phyloP scores from a whole-genome alignment of 345 rosid species.

The Boechera retrofracta region DNA sequence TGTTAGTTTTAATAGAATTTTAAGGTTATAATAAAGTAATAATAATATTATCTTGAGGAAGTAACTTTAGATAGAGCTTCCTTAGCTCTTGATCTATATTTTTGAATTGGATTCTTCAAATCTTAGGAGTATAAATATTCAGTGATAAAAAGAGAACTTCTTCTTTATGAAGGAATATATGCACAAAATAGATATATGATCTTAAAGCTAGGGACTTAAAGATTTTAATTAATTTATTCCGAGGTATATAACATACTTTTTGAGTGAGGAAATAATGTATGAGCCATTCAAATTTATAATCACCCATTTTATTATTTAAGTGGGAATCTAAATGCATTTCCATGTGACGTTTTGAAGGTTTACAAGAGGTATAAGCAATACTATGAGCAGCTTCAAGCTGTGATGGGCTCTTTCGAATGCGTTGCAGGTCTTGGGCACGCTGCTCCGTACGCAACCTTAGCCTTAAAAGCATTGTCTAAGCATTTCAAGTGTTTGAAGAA shows the following conservation, averaged over 20 bases:
- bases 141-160: constrained; percentile 48
- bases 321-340: constrained; percentile 35
- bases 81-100: constrained; percentile 34
- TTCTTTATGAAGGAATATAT: constrained; percentile 57
- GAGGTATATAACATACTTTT: constrained; percentile 38
- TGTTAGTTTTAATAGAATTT: neutral
- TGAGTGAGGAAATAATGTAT: constrained; percentile 1
- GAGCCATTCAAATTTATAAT: constrained; percentile 1
- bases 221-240: constrained; percentile 38
- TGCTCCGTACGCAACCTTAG: constrained; percentile 73
- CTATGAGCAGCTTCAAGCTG: constrained; percentile 81
- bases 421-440: constrained; percentile 89
- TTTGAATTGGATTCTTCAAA: constrained; percentile 59
- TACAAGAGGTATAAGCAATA: constrained; percentile 84
- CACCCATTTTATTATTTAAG: neutral
- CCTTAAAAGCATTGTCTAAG: constrained; percentile 77
- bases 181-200: constrained; percentile 24
- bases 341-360: constrained; percentile 51
- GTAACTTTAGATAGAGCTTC: constrained; percentile 44
- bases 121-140: constrained; percentile 38
- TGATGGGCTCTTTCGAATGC: constrained; percentile 74
- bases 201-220: constrained; percentile 22
- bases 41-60: constrained; percentile 22
- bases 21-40: constrained; percentile 20
- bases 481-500: constrained; percentile 78